Conservation (phyloP, 805 yeast species). For the Candida takata region DNA sequence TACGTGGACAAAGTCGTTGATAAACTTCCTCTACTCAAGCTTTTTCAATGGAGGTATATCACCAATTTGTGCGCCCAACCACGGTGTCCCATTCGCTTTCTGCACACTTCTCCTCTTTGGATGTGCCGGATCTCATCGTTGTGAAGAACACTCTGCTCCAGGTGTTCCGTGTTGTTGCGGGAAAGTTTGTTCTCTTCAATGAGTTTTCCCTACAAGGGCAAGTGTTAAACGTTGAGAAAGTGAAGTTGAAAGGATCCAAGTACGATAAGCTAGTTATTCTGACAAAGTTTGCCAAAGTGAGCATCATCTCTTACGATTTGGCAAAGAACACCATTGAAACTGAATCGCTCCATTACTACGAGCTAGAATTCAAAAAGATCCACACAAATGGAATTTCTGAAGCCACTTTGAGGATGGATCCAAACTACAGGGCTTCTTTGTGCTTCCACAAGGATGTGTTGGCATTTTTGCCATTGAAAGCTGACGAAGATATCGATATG, state of each 20-base stretch:
- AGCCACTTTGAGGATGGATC: constrained; percentile 38
- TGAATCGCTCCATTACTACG: constrained; percentile 80
- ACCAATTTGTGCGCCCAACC: constrained; percentile 71
- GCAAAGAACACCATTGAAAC: constrained; percentile 51
- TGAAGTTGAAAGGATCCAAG: constrained; percentile 42
- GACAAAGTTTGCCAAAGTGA: constrained; percentile 70
- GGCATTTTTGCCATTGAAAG: constrained; percentile 61
- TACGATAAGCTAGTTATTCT: constrained; percentile 59
- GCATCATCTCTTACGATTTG: constrained; percentile 66
- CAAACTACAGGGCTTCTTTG: constrained; percentile 48
- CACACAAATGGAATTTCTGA: constrained; percentile 34
- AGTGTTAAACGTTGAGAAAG: constrained; percentile 47
- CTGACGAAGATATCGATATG: constrained; percentile 36
- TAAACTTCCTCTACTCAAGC: no score
- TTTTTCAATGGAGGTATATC: constrained; percentile 82
- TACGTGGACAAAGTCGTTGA: no score
- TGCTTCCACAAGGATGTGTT: constrained; percentile 60
- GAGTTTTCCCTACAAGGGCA: constrained; percentile 71
- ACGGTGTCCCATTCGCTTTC: constrained; percentile 56
- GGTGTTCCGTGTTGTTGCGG: constrained; percentile 21
- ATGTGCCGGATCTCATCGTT: constrained; percentile 48
- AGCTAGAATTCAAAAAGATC: constrained; percentile 49
- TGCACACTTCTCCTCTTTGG: constrained; percentile 38
- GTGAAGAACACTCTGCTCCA: constrained; percentile 62
- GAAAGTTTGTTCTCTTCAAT: constrained; percentile 34